Percentiles rank a stretch among this genome's conserved stretches.
These are phyloP conservation scores for Suillus plorans DNA, from an alignment of 768 basidiomycete species.

Conservation along the genomic window DNA sequence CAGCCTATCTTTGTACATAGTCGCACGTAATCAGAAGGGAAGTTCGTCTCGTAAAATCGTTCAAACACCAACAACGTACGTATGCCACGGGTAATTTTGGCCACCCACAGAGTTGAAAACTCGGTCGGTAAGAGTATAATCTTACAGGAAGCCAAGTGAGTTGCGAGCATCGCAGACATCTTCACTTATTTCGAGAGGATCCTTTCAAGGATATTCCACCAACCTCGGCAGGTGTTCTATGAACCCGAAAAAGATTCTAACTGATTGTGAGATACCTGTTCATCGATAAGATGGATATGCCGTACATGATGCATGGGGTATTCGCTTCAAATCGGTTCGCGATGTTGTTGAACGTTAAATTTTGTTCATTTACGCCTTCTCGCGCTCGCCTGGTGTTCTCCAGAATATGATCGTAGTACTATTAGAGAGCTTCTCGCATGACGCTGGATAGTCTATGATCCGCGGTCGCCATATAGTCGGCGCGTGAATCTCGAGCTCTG, in stretches of 20 bases:
- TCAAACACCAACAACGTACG: not conserved
- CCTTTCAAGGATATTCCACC: not conserved
- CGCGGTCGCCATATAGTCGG: not conserved
- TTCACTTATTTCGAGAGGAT: not conserved
- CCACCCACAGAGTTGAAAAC: not conserved
- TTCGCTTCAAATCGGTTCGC: not conserved
- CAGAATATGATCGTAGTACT: not conserved
- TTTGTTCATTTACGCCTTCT: not conserved
- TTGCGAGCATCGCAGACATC: not conserved
- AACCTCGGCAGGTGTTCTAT: not conserved
- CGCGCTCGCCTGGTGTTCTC: not conserved
- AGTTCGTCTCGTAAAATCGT: not conserved
- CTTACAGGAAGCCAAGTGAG: not conserved
- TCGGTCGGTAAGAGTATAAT: not conserved
- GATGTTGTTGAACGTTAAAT: not conserved
- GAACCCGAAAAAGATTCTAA: not conserved
- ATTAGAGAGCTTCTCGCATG: not conserved
- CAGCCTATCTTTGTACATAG: not conserved
- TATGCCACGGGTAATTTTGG: not conserved
- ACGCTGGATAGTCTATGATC: not conserved
- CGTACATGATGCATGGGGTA: not conserved
- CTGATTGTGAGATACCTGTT: conserved; percentile 2
- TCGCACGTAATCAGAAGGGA: not conserved
- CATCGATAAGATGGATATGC: conserved; percentile 3
- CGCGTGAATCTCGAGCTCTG: not conserved